These are phyloP conservation scores for Metschnikowia hibisci DNA, from an alignment of 805 yeast genomes.

Conservation along the genomic window DNA sequence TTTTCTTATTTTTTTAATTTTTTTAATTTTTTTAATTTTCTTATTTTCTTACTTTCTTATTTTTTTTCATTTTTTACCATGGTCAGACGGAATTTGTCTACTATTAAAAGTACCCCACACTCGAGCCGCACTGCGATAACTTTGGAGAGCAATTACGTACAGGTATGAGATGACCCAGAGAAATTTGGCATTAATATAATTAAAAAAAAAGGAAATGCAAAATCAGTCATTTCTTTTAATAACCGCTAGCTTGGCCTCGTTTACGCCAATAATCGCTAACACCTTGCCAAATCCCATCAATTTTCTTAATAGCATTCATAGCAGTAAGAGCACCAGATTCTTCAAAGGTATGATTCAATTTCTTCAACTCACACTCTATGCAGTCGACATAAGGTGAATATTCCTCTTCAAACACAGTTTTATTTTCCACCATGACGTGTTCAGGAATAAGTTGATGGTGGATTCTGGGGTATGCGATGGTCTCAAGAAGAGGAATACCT, in stretches of 20 bases:
- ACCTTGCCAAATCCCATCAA: conserved; percentile 51
- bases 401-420: conserved; percentile 36
- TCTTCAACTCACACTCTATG: conserved; percentile 41
- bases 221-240: too few relatives aligned
- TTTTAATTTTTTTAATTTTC: too few relatives aligned
- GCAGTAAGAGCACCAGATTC: conserved; percentile 38
- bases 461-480: conserved; percentile 74
- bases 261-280: conserved; percentile 92
- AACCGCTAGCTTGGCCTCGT: conserved; percentile 69
- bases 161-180: too few relatives aligned
- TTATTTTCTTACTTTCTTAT: too few relatives aligned
- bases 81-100: too few relatives aligned
- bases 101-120: too few relatives aligned
- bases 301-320: conserved; percentile 45
- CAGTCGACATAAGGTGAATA: conserved; percentile 6
- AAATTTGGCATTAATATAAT: too few relatives aligned
- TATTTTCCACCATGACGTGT: conserved; percentile 54
- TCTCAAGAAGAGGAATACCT: conserved; percentile 55
- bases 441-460: conserved; percentile 91
- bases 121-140: too few relatives aligned
- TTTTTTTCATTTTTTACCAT: too few relatives aligned
- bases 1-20: too few relatives aligned
- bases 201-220: too few relatives aligned
- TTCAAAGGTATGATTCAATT: conserved; percentile 24
- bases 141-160: too few relatives aligned